phyloP scores from a whole-genome alignment of 768 basidiomycete species.

The Boletus rufocinnamomeus region DNA sequence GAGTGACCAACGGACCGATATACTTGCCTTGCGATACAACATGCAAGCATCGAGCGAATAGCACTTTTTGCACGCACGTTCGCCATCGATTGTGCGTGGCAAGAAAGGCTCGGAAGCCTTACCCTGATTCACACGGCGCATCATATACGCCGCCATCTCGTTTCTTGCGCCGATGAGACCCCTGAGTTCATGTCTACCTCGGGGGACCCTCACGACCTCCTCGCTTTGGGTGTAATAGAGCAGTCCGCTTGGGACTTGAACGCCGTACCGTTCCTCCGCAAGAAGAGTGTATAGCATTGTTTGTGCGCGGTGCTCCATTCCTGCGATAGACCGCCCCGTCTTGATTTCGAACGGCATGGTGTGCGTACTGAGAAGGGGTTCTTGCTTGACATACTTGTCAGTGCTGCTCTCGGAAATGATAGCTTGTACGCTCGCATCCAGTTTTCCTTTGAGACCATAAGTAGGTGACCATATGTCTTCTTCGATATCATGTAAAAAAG shows the following conservation, averaged over 20 bases:
- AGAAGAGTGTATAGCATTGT: constrained; percentile 96
- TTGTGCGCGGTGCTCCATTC: constrained; percentile 95
- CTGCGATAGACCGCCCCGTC: constrained; percentile 76
- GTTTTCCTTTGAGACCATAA: constrained; percentile 93
- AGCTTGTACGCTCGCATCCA: constrained; percentile 85
- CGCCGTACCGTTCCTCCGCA: constrained; percentile 87
- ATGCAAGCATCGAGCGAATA: constrained; percentile 87
- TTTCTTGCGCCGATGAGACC: constrained; percentile 83
- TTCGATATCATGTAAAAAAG: constrained; percentile 81
- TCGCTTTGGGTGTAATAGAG: constrained; percentile 94
- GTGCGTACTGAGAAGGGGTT: constrained; percentile 28
- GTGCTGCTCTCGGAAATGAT: constrained; percentile 52
- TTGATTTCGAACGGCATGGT: constrained; percentile 91
- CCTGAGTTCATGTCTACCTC: constrained; percentile 78
- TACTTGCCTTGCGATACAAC: constrained; percentile 82
- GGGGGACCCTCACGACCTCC: constrained; percentile 81
- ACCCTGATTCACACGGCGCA: constrained; percentile 42
- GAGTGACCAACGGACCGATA: background rate
- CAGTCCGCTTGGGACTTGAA: constrained; percentile 77
- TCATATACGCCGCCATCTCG: constrained; percentile 78
- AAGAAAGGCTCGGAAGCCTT: constrained; percentile 58
- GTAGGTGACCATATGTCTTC: constrained; percentile 98
- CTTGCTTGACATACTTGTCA: constrained; percentile 19
- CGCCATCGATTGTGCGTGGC: constrained; percentile 85
- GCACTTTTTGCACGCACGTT: constrained; percentile 75